Evolutionary conservation across 169 alveolate species (phyloP).

Genomic region (Plasmodium gallinaceum): DNA sequence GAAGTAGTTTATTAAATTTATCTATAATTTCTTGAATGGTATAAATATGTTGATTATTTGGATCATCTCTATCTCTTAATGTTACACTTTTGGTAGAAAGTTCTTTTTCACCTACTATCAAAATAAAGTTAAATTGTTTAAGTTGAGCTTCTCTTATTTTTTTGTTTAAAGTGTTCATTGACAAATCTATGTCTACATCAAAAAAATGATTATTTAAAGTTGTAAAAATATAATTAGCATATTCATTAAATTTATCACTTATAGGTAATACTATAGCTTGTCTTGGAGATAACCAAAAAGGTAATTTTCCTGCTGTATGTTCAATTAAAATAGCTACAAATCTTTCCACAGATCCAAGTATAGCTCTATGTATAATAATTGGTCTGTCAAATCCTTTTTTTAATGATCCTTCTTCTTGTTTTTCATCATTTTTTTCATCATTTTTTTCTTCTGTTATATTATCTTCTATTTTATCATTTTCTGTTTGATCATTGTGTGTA

Average conservation of each 20-base stretch:
- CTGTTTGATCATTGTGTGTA: not conserved
- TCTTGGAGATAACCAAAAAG: constrained; percentile 99
- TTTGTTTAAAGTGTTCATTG: constrained; percentile 94
- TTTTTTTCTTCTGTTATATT: not conserved
- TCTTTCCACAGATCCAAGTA: constrained; percentile 97
- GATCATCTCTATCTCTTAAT: constrained; percentile 89
- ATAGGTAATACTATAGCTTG: constrained; percentile 96
- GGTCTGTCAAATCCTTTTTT: constrained; percentile 96
- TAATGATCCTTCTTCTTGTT: constrained; percentile 29
- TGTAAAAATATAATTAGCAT: constrained; percentile 90
- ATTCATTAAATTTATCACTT: constrained; percentile 91
- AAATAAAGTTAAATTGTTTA: constrained; percentile 94
- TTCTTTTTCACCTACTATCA: constrained; percentile 98
- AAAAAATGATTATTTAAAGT: constrained; percentile 81
- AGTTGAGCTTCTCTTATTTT: constrained; percentile 97
- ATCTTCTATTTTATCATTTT: not conserved
- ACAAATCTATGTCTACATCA: constrained; percentile 93
- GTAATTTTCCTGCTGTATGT: constrained; percentile 98
- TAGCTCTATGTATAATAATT: constrained; percentile 99
- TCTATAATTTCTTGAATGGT: constrained; percentile 82
- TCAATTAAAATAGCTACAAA: constrained; percentile 96
- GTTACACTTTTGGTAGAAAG: constrained; percentile 88
- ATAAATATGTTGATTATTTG: constrained; percentile 81
- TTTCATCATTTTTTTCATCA: constrained; percentile 1
- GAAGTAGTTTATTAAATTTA: constrained; percentile 71